A percentile compares a stretch with the other conserved stretches of the same genome.
These are phyloP conservation scores for Fragosphaeria purpurea DNA, from an alignment of 2,329 filamentous ascomycete genomes.

Conservation along the genomic window DNA sequence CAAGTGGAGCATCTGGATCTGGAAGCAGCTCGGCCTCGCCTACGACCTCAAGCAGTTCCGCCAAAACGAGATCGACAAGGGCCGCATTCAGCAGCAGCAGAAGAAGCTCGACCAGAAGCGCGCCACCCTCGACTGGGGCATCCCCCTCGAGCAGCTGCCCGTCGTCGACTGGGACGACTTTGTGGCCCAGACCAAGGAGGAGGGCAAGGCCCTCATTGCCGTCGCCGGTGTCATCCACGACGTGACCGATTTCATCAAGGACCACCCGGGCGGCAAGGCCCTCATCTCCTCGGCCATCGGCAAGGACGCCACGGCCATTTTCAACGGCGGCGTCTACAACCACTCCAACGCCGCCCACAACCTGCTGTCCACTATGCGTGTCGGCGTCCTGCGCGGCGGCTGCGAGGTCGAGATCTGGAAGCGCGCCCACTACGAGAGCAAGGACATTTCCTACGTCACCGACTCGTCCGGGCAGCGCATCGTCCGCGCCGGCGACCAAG, in stretches of 20 bases:
- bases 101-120: constrained; percentile 91
- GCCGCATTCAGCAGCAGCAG: constrained; percentile 76
- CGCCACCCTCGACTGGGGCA: constrained; percentile 72
- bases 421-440: constrained; percentile 73
- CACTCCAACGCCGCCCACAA: constrained; percentile 89
- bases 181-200: constrained; percentile 64
- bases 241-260: constrained; percentile 73
- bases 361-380: constrained; percentile 75
- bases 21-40: constrained; percentile 76
- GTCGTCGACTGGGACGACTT: constrained; percentile 84
- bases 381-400: constrained; percentile 76
- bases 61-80: constrained; percentile 86
- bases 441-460: constrained; percentile 69
- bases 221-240: constrained; percentile 82
- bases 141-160: constrained; percentile 73
- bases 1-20: constrained; percentile 78
- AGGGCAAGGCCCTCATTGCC: constrained; percentile 65
- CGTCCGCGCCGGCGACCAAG: constrained; percentile 74
- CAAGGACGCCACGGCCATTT: constrained; percentile 82
- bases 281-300: constrained; percentile 74
- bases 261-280: constrained; percentile 82
- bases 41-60: constrained; percentile 88
- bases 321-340: constrained; percentile 84
- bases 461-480: constrained; percentile 75
- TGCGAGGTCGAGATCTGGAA: constrained; percentile 93